A percentile compares a stretch with the other conserved stretches of the same genome.
phyloP scores from a whole-genome alignment of 192 early-diverging fungal species.

The Diversispora epigaea region DNA sequence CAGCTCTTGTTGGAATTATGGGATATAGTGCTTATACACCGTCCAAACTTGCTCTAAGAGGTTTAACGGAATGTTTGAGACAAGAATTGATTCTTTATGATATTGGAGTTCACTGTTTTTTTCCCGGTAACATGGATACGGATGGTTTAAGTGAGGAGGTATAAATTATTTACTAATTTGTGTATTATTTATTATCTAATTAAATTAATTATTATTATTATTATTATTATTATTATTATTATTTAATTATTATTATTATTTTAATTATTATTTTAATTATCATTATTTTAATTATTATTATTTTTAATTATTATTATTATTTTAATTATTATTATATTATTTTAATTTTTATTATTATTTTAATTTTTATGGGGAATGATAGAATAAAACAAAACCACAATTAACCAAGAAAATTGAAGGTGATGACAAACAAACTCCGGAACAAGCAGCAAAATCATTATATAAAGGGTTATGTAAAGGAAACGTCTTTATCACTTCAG shows the following conservation, averaged over 20 bases:
- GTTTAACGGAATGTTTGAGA: conserved; percentile 67
- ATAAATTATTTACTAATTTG: too few relatives aligned
- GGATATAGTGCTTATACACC: conserved; percentile 68
- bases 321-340: conserved; percentile 1
- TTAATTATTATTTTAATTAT: too few relatives aligned
- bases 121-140: conserved; percentile 67
- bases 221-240: too few relatives aligned
- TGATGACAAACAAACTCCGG: conserved; percentile 57
- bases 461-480: conserved; percentile 43
- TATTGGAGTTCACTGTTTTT: conserved; percentile 69
- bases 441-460: conserved; percentile 57
- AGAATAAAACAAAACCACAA: conserved; percentile 72
- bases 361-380: too few relatives aligned
- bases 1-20: conserved; percentile 67
- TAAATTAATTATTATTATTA: too few relatives aligned
- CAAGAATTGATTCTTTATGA: conserved; percentile 63
- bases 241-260: too few relatives aligned
- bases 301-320: not conserved
- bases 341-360: too few relatives aligned
- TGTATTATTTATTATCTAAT: too few relatives aligned
- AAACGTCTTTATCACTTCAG: conserved; percentile 37
- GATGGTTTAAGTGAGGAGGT: conserved; percentile 70
- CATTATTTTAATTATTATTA: not conserved
- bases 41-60: conserved; percentile 73
- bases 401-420: conserved; percentile 72